phyloP scores from a whole-genome alignment of 768 basidiomycete species.

The Russula sp. region DNA sequence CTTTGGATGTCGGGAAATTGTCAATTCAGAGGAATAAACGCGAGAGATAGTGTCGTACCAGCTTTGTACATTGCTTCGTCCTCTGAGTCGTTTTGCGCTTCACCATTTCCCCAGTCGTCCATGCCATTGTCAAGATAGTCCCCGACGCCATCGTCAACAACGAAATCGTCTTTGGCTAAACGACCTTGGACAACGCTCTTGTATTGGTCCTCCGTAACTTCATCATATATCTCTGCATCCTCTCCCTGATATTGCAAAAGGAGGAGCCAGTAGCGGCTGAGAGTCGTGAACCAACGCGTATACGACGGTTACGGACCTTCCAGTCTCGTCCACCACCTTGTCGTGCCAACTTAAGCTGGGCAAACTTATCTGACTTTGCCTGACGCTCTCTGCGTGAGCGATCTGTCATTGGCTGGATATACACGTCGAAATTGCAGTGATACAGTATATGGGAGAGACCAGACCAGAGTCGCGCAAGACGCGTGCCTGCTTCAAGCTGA shows the following conservation, averaged over 20 bases:
- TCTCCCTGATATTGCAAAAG: slow-evolving; percentile 35
- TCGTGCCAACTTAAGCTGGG: slow-evolving; percentile 48
- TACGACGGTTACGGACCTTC: slow-evolving; percentile 33
- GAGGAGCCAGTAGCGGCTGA: slow-evolving; percentile 4
- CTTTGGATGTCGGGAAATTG: slow-evolving; percentile 24
- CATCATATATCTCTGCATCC: slow-evolving; percentile 75
- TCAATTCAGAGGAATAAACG: slow-evolving; percentile 16
- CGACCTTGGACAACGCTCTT: slow-evolving; percentile 74
- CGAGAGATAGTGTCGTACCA: neutral
- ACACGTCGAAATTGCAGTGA: neutral
- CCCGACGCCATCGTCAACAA: slow-evolving; percentile 84
- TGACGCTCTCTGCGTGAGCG: slow-evolving; percentile 25
- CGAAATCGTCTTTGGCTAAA: slow-evolving; percentile 85
- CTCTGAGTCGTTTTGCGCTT: slow-evolving; percentile 37
- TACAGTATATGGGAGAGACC: neutral
- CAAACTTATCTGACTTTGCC: slow-evolving; percentile 39
- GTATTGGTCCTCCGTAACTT: slow-evolving; percentile 87
- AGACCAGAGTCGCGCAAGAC: neutral
- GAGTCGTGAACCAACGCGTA: slow-evolving; percentile 5
- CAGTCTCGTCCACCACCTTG: slow-evolving; percentile 40
- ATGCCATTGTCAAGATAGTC: slow-evolving; percentile 96
- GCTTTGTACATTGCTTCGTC: slow-evolving; percentile 35
- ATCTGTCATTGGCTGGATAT: slow-evolving; percentile 25
- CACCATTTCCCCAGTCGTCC: slow-evolving; percentile 80
- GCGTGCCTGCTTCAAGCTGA: slow-evolving; percentile 2